Conservation (phyloP, 1,139 yeast species). For the Hyphopichia burtonii region DNA sequence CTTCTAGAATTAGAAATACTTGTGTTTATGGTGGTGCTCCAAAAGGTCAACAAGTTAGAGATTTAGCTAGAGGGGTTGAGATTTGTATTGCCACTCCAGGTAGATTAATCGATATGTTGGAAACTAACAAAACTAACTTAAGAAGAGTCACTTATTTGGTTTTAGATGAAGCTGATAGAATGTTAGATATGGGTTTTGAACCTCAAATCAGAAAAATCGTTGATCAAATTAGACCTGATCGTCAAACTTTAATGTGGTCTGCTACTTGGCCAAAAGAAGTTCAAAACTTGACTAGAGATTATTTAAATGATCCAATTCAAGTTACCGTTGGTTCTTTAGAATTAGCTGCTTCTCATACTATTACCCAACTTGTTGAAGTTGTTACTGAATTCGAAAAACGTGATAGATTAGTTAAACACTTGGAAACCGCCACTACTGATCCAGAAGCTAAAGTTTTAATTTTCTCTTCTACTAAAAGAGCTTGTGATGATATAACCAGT, state of each 20-base stretch:
- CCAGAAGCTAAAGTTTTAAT: slow-evolving; percentile 75
- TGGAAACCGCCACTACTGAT: slow-evolving; percentile 81
- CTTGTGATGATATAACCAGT: slow-evolving; percentile 92
- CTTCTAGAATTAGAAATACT: slow-evolving; percentile 93
- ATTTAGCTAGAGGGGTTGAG: slow-evolving; percentile 91
- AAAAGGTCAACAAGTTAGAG: slow-evolving; percentile 95
- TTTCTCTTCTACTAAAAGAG: slow-evolving; percentile 94
- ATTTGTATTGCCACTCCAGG: slow-evolving; percentile 97
- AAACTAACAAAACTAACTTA: slow-evolving; percentile 90
- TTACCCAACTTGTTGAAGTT: slow-evolving; percentile 91
- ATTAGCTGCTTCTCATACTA: slow-evolving; percentile 93
- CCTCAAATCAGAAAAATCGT: slow-evolving; percentile 94
- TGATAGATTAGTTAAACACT: slow-evolving; percentile 81
- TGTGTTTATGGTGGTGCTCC: slow-evolving; percentile 99
- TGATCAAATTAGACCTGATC: slow-evolving; percentile 93
- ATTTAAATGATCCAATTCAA: slow-evolving; percentile 89
- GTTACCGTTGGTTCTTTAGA: slow-evolving; percentile 96
- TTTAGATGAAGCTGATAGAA: slow-evolving; percentile 94
- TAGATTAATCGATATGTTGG: slow-evolving; percentile 96
- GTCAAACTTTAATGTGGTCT: slow-evolving; percentile 99
- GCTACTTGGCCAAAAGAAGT: slow-evolving; percentile 99
- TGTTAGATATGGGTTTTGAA: slow-evolving; percentile 97
- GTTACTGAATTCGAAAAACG: slow-evolving; percentile 89
- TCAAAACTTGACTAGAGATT: slow-evolving; percentile 87
- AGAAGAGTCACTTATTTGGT: slow-evolving; percentile 96